Evolutionary conservation across 2,329 filamentous ascomycete genomes (phyloP).

Genomic region (Chaetomiaceae sp.): DNA sequence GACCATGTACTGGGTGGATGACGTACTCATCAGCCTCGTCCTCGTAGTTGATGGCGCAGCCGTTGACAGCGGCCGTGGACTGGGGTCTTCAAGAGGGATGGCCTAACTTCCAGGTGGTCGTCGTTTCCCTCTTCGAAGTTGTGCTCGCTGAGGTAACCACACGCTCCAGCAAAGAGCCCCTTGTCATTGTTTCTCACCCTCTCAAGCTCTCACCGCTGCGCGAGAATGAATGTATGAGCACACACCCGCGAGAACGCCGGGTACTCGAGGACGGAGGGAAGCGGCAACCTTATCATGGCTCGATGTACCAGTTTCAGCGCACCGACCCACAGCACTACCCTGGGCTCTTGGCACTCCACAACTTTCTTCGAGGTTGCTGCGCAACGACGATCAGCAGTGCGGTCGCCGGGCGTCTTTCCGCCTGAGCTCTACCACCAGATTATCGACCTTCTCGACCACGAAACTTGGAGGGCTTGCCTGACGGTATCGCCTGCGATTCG

Average conservation of each 20-base stretch:
- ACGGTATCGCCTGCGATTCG: not conserved
- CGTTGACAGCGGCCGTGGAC: not conserved
- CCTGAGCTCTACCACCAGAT: not conserved
- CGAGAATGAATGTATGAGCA: not conserved
- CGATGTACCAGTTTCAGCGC: too few relatives aligned
- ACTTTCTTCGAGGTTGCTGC: not conserved
- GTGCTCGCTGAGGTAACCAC: not conserved
- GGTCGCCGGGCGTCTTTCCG: not conserved
- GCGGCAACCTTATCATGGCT: too few relatives aligned
- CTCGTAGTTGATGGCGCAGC: not conserved
- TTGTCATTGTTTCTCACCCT: not conserved
- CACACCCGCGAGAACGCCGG: too few relatives aligned
- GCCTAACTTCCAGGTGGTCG: not conserved
- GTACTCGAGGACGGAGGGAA: not conserved
- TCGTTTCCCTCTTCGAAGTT: not conserved
- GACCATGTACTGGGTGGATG: slow-evolving; percentile 1
- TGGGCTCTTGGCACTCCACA: not conserved
- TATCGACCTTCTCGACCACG: not conserved
- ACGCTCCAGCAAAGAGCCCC: not conserved
- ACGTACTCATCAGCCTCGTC: not conserved
- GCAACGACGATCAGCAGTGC: not conserved
- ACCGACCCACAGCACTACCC: not conserved
- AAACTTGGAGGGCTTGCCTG: not conserved
- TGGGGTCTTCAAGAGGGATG: not conserved
- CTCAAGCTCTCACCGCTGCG: not conserved